Evolutionary conservation across 2,329 filamentous ascomycete genomes (phyloP), one percentile per base, ranked within the genome.

Genomic region (Periconia sp.): DNA sequence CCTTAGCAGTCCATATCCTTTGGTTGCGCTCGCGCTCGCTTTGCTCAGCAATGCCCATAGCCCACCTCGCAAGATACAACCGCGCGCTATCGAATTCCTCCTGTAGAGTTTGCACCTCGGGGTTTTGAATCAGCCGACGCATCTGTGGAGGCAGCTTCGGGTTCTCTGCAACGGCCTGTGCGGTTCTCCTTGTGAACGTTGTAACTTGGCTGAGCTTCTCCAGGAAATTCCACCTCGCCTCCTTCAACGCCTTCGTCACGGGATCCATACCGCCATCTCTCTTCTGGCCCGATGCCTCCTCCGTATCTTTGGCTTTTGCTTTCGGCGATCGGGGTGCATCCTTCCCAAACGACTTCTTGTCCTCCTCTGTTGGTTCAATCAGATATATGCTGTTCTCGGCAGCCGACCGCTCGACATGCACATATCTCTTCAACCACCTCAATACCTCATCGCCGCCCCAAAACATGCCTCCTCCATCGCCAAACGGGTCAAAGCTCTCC

Each of bases 131-230:
- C 63, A 99, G 74, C 47, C 91, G 84, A 66, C 88, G 84, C 31
- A 99, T 85, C 72, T 97, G 93, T 0, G 92, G 92, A 7, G 95
- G 95, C 41, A 99, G 72, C 58, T 90, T 92, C 14, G 91, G 91
- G 70, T 96, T 96, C 19, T 99, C 93, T 35, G 91, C 85, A 44
- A 97, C 85, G 47, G 96, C 92, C 65, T 96, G 91, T 0, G 94
- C 94, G 0, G 95, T 96, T 56, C 93, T 84, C 52, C 92, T 81
- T 0, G 94, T 97, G 67, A 99, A 97, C 0, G 92, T 97, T 1
- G 94, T 99, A 45, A 99, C 94, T 72, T 96, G 94, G 76, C 92
- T 96, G 67, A 99, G 89, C 73, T 95, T 94, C 74, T 99, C 94
- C 77, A 99, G 84, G 52, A 99, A 87, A 60, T 91, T 97, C 94